Base-by-base conservation (phyloP, 495 filamentous ascomycete genomes). In the Aspergillus campestris region DNA sequence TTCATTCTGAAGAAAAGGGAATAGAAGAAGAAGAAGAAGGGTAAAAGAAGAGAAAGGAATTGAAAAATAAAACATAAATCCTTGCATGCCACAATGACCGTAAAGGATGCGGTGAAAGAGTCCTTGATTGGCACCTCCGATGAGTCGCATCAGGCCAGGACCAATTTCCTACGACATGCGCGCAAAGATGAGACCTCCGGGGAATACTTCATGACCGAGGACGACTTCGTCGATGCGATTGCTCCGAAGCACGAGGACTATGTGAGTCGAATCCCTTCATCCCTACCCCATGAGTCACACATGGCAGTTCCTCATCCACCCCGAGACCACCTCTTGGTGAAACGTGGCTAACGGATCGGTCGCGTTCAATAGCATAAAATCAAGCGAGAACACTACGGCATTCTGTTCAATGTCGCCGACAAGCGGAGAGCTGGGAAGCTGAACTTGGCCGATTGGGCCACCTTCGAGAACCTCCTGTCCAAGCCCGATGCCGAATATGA, bases 401-500 rank as follows among this genome's bases (percentile, higher is more conserved):
- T 98, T 55, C 83, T 98, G 8, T 98, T 97, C 65, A 67, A 71
- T 44, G 82, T 98, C 30, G 92, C 92, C 48, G 92, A 98, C 64
- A 77, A 86, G 40, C 76, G 75, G 36, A 78, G 72, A 42, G 67
- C 67, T 15, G 88, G 89, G 44, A 81, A 77, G 54, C 70, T 98
- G 30, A 86, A 62, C 49, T 64, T 98, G 27, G 73, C 79, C 48
- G 92, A 98, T 65, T 98, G 89, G 89, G 81, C 74, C 10, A 84
- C 82, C 37, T 98, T 96, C 61, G 84, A 95, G 65, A 91, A 95
- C 69, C 79, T 98, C 44, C 80, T 98, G 31, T 76, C 77, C 40
- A 96, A 95, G 61, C 89, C 92, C 49, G 92, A 97, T 52, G 94
- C 92, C 57, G 94, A 98, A 64, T 98, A 98, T 62, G 90, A 98